These are phyloP conservation scores for Cladosporium velox DNA, from an alignment of 2,329 filamentous ascomycete genomes.

Conservation along the genomic window DNA sequence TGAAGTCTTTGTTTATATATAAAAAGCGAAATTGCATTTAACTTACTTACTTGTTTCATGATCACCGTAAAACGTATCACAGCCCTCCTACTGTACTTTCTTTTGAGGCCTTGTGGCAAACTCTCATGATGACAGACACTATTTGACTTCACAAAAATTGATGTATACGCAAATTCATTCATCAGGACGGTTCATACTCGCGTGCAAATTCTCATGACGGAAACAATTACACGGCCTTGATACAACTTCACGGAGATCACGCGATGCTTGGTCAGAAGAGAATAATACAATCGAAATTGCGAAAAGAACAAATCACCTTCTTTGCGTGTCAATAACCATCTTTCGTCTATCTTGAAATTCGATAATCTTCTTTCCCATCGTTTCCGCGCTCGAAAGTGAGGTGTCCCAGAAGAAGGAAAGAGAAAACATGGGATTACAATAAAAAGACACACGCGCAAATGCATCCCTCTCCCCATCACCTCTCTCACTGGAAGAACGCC, in stretches of 20 bases:
- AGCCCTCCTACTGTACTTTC: background rate
- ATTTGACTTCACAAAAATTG: background rate
- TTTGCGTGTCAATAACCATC: background rate
- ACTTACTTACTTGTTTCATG: background rate
- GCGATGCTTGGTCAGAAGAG: background rate
- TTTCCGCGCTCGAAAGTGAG: background rate
- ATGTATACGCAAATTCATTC: background rate
- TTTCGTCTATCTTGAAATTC: background rate
- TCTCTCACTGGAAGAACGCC: background rate
- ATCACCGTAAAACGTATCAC: background rate
- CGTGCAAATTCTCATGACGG: background rate
- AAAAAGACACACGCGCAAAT: background rate
- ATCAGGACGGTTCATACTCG: background rate
- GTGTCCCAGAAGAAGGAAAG: background rate
- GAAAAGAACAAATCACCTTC: background rate
- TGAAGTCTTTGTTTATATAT: background rate
- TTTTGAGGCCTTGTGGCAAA: background rate
- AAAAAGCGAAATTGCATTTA: conserved; percentile 4
- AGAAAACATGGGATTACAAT: background rate
- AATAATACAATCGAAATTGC: background rate
- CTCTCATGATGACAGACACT: background rate
- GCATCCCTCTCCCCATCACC: background rate
- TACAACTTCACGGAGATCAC: background rate
- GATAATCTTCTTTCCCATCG: background rate
- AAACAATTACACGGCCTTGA: background rate